These are phyloP conservation scores for Ascoidea tarda DNA, from an alignment of 805 yeast species.

Conservation along the genomic window DNA sequence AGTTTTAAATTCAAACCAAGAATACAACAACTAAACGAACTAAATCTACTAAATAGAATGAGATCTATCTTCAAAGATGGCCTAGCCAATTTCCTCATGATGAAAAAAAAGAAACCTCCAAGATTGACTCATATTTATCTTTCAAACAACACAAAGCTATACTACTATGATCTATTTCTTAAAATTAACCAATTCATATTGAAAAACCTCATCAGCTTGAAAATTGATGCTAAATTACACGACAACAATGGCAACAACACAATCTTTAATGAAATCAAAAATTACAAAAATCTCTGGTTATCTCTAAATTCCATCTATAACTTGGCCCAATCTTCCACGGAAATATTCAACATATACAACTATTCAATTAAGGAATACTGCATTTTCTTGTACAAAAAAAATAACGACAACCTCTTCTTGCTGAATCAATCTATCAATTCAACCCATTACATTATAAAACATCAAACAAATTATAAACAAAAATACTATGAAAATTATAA, in stretches of 20 bases:
- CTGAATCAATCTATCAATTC: neutral
- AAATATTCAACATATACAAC: slow-evolving; percentile 14
- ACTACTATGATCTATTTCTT: slow-evolving; percentile 26
- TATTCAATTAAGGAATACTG: slow-evolving; percentile 19
- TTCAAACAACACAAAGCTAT: slow-evolving; percentile 10
- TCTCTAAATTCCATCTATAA: slow-evolving; percentile 3
- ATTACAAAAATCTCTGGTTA: slow-evolving; percentile 17
- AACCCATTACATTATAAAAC: too few species aligned
- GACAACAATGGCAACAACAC: slow-evolving; percentile 7
- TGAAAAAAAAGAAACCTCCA: slow-evolving; percentile 20
- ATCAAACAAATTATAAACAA: too few species aligned
- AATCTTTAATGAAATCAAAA: slow-evolving; percentile 5
- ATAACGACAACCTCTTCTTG: slow-evolving; percentile 3
- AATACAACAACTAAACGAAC: slow-evolving; percentile 49
- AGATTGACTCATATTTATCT: slow-evolving; percentile 7
- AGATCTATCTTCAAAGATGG: slow-evolving; percentile 49
- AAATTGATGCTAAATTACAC: slow-evolving; percentile 5
- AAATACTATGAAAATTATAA: too few species aligned
- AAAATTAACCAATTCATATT: slow-evolving; percentile 13
- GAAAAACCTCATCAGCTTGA: neutral
- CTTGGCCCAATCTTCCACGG: slow-evolving; percentile 1
- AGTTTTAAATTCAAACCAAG: slow-evolving; percentile 55
- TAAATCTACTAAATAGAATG: slow-evolving; percentile 48
- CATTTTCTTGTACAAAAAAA: slow-evolving; percentile 16
- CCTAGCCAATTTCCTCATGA: slow-evolving; percentile 38